A percentile compares a stretch with the other conserved stretches of the same genome.
These are phyloP conservation scores for Ananas comosus DNA, from an alignment of 176 grass and related monocot species.

Conservation along the genomic window DNA sequence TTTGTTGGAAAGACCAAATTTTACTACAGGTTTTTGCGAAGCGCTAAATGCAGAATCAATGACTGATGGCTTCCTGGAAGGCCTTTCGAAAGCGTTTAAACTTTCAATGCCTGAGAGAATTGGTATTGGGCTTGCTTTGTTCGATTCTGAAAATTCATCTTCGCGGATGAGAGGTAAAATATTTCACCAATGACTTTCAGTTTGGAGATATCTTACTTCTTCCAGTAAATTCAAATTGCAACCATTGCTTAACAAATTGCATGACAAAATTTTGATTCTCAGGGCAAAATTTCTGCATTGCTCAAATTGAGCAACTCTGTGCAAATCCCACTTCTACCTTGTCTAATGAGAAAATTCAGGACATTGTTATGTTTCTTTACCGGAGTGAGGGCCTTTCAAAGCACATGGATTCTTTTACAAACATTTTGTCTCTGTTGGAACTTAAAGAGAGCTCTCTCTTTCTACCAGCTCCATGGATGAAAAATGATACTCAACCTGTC, in stretches of 20 bases:
- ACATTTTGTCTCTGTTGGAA: slow-evolving; percentile 56
- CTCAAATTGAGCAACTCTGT: slow-evolving; percentile 66
- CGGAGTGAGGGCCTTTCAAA: slow-evolving; percentile 60
- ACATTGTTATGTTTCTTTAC: slow-evolving; percentile 80
- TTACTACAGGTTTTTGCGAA: slow-evolving; percentile 64
- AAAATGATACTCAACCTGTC: slow-evolving; percentile 33
- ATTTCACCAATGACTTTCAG: not conserved
- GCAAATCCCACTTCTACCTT: slow-evolving; percentile 39
- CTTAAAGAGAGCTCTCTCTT: slow-evolving; percentile 46
- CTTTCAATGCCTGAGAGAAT: slow-evolving; percentile 58
- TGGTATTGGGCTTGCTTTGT: slow-evolving; percentile 61
- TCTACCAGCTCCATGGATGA: slow-evolving; percentile 32
- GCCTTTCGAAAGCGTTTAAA: slow-evolving; percentile 59
- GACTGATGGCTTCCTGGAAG: slow-evolving; percentile 48
- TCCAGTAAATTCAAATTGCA: not conserved
- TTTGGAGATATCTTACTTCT: not conserved
- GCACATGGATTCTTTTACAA: slow-evolving; percentile 60
- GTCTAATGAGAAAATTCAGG: slow-evolving; percentile 69
- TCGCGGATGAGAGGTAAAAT: slow-evolving; percentile 52
- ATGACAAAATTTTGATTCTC: slow-evolving; percentile 17
- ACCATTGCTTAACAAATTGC: not conserved
- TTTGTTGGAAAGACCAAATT: slow-evolving; percentile 60
- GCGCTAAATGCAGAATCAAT: slow-evolving; percentile 36
- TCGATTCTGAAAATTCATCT: slow-evolving; percentile 61
- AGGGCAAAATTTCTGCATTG: slow-evolving; percentile 66